A percentile compares a stretch with the other conserved stretches of the same genome.
Evolutionary conservation across 345 rosid species (phyloP).

Genomic region (Eucalyptus pauciflora): DNA sequence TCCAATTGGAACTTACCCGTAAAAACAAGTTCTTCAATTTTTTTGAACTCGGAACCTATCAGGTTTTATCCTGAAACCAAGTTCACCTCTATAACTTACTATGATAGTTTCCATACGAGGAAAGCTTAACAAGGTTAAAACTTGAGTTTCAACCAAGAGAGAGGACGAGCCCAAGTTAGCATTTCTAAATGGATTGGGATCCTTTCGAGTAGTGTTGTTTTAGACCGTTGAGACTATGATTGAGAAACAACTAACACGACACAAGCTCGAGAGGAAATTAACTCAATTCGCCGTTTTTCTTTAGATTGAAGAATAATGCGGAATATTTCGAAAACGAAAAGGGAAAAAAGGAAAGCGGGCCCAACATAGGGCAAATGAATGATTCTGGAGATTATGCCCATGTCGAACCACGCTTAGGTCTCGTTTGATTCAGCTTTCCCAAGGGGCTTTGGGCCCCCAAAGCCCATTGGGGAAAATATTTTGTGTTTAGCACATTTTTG

Average conservation of each 20-base stretch:
- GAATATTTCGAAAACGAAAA: neutral
- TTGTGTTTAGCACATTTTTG: no score
- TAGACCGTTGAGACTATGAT: neutral
- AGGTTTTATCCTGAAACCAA: no score
- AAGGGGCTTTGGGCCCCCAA: no score
- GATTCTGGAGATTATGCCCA: neutral
- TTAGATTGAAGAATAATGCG: neutral
- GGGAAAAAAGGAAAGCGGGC: neutral
- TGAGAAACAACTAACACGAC: neutral
- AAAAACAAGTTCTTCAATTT: rapidly evolving
- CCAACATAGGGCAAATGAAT: neutral
- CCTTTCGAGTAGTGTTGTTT: neutral
- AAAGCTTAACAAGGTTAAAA: neutral
- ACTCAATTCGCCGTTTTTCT: neutral
- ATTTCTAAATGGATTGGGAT: neutral
- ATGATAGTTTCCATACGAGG: neutral
- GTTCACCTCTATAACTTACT: neutral
- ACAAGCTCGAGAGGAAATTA: neutral
- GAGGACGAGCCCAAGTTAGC: neutral
- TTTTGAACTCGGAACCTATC: no score
- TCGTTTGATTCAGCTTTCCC: no score
- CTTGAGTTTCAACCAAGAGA: neutral
- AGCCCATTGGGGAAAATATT: no score
- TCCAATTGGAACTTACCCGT: no score
- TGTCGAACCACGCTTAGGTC: neutral